These are phyloP conservation scores for Phytophthora fragariae DNA, from an alignment of 352 stramenopile species.

Conservation along the genomic window DNA sequence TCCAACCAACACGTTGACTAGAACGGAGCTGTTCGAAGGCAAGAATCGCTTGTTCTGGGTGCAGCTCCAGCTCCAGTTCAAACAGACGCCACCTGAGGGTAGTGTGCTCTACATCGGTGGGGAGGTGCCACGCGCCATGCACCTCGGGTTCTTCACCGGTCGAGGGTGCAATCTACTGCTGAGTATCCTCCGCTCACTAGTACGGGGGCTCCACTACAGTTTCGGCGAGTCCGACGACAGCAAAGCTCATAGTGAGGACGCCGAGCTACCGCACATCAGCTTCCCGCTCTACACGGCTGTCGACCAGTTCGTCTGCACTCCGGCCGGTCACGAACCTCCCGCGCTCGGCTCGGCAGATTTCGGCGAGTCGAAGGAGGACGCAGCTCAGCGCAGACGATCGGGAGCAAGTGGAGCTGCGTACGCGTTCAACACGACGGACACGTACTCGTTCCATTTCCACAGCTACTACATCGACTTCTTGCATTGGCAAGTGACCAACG, in stretches of 20 bases:
- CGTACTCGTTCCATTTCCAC: conserved; percentile 81
- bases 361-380: conserved; percentile 53
- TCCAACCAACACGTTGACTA: conserved; percentile 29
- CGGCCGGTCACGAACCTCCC: conserved; percentile 40
- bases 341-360: conserved; percentile 58
- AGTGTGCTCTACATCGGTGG: conserved; percentile 73
- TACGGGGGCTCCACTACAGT: conserved; percentile 63
- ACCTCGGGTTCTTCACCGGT: conserved; percentile 64
- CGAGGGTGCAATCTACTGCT: conserved; percentile 64
- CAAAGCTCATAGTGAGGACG: conserved; percentile 31
- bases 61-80: conserved; percentile 75
- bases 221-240: conserved; percentile 40
- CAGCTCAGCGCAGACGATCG: conserved; percentile 42
- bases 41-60: conserved; percentile 70
- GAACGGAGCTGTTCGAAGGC: conserved; percentile 47
- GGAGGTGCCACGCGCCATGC: conserved; percentile 61
- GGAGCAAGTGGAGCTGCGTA: conserved; percentile 41
- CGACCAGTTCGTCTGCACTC: conserved; percentile 71
- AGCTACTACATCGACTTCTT: conserved; percentile 77
- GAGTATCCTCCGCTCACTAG: conserved; percentile 58
- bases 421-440: conserved; percentile 66
- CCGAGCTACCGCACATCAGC: conserved; percentile 72
- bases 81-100: conserved; percentile 44
- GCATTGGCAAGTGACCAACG: conserved; percentile 58
- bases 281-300: conserved; percentile 73